These are phyloP conservation scores for Cyberlindnera suaveolens DNA, from an alignment of 805 yeast species.

Conservation along the genomic window DNA sequence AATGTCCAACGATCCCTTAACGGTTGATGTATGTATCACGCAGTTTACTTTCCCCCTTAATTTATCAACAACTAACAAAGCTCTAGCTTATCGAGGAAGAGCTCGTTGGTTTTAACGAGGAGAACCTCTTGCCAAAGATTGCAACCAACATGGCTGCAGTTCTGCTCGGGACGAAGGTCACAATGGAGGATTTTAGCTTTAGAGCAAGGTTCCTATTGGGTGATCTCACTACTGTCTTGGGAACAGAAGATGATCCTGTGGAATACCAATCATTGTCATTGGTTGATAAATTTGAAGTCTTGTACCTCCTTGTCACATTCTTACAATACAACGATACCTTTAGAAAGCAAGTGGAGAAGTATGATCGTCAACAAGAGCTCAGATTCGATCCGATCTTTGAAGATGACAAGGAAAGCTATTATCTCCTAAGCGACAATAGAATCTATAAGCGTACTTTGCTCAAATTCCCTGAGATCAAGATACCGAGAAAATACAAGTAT, in stretches of 20 bases:
- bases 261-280: constrained; percentile 36
- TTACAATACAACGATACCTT: constrained; percentile 39
- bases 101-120: constrained; percentile 38
- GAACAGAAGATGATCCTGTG: constrained; percentile 22
- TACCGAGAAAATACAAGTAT: constrained; percentile 29
- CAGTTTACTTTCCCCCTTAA: not conserved
- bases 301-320: constrained; percentile 38
- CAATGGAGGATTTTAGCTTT: constrained; percentile 21
- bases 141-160: constrained; percentile 24
- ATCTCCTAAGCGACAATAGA: constrained; percentile 46
- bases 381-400: constrained; percentile 28
- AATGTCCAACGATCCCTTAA: constrained; percentile 46
- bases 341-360: constrained; percentile 40
- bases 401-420: constrained; percentile 21
- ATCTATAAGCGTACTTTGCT: constrained; percentile 35
- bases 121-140: constrained; percentile 36
- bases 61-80: not conserved
- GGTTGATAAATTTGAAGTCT: constrained; percentile 42
- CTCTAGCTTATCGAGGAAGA: constrained; percentile 45
- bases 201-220: constrained; percentile 23
- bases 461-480: constrained; percentile 25
- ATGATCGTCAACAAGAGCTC: constrained; percentile 24
- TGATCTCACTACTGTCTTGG: constrained; percentile 16
- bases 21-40: constrained; percentile 36
- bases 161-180: constrained; percentile 18